Conservation (phyloP, 2,329 filamentous ascomycete genomes). For the Verticillium dahliae region DNA sequence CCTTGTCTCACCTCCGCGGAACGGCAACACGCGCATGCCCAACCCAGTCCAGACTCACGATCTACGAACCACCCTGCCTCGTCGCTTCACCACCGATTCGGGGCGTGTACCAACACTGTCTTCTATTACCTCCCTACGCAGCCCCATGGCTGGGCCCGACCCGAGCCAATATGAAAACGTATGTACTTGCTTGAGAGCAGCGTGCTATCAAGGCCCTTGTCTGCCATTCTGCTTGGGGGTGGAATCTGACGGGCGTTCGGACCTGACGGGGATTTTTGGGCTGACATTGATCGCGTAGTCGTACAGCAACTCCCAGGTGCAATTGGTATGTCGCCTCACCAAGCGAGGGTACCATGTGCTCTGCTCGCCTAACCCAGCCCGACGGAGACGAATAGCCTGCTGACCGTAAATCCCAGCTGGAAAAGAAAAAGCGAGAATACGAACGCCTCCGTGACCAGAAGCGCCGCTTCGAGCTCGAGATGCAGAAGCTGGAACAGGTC, state of each 20-base stretch:
- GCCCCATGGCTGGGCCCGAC: constrained; percentile 40
- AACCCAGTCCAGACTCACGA: constrained; percentile 54
- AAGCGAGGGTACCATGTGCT: too few species aligned
- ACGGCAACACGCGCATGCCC: constrained; percentile 52
- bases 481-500: constrained; percentile 82
- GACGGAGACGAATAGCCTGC: background rate
- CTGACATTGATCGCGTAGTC: constrained; percentile 4
- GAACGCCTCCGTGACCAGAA: constrained; percentile 86
- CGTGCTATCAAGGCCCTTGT: background rate
- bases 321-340: constrained; percentile 56
- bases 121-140: constrained; percentile 49
- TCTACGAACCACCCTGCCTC: constrained; percentile 70
- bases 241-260: background rate
- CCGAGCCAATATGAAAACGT: constrained; percentile 29
- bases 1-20: constrained; percentile 68
- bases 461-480: constrained; percentile 82
- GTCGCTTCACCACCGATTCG: constrained; percentile 91
- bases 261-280: background rate
- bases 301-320: constrained; percentile 64
- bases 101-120: constrained; percentile 72
- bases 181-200: constrained; percentile 14
- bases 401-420: constrained; percentile 55
- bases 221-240: background rate
- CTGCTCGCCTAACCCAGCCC: background rate
- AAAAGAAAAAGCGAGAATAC: constrained; percentile 90